Percentiles rank a stretch among this genome's conserved stretches.
Evolutionary conservation across 768 basidiomycete species (phyloP).

Genomic region (Hericium coralloides): DNA sequence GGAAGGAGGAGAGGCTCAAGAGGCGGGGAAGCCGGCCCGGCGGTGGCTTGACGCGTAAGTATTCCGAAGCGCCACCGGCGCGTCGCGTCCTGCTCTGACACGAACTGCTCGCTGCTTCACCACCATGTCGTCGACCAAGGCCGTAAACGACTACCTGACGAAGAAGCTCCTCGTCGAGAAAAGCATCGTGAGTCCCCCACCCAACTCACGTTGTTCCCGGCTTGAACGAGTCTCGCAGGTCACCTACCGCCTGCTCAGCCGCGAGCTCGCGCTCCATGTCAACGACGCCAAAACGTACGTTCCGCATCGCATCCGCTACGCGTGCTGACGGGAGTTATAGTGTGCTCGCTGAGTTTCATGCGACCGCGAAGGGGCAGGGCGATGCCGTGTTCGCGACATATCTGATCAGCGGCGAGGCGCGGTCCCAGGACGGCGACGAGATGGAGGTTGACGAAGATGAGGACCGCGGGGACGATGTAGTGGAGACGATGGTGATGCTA

Average conservation of each 20-base stretch:
- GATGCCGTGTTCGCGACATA: slow-evolving; percentile 56
- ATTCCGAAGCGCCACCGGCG: no score
- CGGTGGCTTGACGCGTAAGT: no score
- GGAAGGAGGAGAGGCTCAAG: no score
- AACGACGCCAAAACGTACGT: slow-evolving; percentile 71
- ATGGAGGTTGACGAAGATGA: slow-evolving; percentile 30
- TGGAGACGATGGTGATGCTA: slow-evolving; percentile 42
- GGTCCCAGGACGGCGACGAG: slow-evolving; percentile 10
- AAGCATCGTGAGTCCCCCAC: neutral
- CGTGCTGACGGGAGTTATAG: slow-evolving; percentile 26
- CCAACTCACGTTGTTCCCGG: neutral
- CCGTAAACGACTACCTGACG: neutral
- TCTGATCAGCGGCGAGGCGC: slow-evolving; percentile 50
- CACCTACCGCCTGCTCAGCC: slow-evolving; percentile 70
- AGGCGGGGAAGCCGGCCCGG: no score
- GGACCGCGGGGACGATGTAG: slow-evolving; percentile 33
- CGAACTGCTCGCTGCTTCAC: neutral
- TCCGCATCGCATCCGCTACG: neutral
- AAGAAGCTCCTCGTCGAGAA: neutral
- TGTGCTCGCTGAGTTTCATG: slow-evolving; percentile 53
- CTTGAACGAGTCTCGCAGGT: slow-evolving; percentile 36
- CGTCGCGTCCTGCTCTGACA: neutral
- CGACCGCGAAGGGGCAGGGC: slow-evolving; percentile 28
- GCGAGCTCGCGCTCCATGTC: slow-evolving; percentile 62
- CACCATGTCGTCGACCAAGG: neutral